Conservation (phyloP, 495 filamentous ascomycete species). For the Podospora anserina region DNA sequence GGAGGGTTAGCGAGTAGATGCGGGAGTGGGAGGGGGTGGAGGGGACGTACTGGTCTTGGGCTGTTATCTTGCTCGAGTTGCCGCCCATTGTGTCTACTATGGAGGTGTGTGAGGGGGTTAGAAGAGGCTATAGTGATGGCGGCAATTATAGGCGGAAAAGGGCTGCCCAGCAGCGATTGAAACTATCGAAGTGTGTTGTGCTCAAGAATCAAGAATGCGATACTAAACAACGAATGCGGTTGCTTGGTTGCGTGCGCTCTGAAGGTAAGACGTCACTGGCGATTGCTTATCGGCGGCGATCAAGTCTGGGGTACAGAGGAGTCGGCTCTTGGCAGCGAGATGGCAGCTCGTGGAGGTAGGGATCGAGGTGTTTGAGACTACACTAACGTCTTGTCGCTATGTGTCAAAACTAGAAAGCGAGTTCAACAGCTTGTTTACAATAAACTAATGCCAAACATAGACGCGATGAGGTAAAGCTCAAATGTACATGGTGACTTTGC, state of each 20-base stretch:
- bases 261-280: slow-evolving; percentile 9
- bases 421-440: too few relatives aligned
- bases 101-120: neutral
- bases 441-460: too few relatives aligned
- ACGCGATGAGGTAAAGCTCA: neutral
- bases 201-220: neutral
- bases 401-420: too few relatives aligned
- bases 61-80: slow-evolving; percentile 43
- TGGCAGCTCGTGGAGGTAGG: slow-evolving; percentile 3
- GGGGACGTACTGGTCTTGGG: slow-evolving; percentile 43
- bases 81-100: slow-evolving; percentile 38
- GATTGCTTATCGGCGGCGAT: slow-evolving; percentile 2
- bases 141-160: neutral
- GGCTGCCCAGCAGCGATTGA: neutral
- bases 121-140: neutral
- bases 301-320: neutral
- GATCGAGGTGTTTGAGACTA: neutral
- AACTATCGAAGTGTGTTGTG: neutral
- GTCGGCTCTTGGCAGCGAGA: slow-evolving; percentile 6
- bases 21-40: neutral
- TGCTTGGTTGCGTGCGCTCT: neutral
- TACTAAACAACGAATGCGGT: neutral
- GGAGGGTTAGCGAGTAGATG: neutral
- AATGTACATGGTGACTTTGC: neutral
- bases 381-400: neutral